These are phyloP conservation scores for Brassica hybrid DNA, from an alignment of 441 rosid species.

Conservation along the genomic window DNA sequence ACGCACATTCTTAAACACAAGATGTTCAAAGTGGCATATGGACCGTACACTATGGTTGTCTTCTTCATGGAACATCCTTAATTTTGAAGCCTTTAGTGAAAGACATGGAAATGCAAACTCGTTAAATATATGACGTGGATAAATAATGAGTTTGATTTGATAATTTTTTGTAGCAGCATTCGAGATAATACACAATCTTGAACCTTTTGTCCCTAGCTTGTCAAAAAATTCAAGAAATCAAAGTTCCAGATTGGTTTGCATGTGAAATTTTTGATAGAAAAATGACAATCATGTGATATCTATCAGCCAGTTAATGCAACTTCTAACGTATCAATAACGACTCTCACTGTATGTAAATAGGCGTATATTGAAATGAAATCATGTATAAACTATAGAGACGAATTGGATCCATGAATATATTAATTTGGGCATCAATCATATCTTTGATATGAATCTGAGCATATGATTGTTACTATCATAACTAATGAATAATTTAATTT, in stretches of 20 bases:
- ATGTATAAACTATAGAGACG: slow-evolving; percentile 8
- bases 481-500: not conserved
- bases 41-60: not conserved
- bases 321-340: not conserved
- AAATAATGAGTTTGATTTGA: not conserved
- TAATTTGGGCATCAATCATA: not conserved
- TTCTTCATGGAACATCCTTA: not conserved
- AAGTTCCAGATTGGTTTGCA: not conserved
- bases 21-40: not conserved
- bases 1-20: not conserved
- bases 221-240: not conserved
- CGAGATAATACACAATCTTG: not conserved
- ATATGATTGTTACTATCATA: slow-evolving; percentile 16
- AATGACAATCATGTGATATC: slow-evolving; percentile 2
- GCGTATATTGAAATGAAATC: not conserved
- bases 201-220: slow-evolving; percentile 3
- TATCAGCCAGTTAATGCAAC: slow-evolving; percentile 9
- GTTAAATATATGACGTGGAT: not conserved
- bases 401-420: slow-evolving; percentile 12
- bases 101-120: not conserved
- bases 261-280: slow-evolving; percentile 13
- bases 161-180: not conserved
- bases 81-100: not conserved
- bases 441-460: slow-evolving; percentile 39
- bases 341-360: not conserved